phyloP scores from a whole-genome alignment of 345 rosid genomes.

The Syzygium aromaticum region DNA sequence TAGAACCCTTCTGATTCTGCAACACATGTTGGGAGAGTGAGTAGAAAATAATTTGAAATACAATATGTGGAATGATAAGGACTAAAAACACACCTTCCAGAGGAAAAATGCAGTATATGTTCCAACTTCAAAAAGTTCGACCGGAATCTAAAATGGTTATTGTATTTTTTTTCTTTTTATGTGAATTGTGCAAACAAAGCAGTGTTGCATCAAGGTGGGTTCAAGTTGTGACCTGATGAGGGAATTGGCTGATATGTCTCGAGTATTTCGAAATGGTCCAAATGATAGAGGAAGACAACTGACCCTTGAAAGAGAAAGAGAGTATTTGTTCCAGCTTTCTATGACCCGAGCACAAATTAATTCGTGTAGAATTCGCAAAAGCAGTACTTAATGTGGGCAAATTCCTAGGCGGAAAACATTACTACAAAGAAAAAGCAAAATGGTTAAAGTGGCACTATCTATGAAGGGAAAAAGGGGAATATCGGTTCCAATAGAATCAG shows the following conservation, averaged over 20 bases:
- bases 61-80: neutral
- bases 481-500: too few species aligned
- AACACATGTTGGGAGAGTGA: neutral
- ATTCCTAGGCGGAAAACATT: too few species aligned
- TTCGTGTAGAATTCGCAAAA: neutral
- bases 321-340: neutral
- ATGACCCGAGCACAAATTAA: neutral
- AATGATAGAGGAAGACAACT: neutral
- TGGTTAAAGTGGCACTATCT: too few species aligned
- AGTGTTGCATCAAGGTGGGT: neutral
- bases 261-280: too few species aligned
- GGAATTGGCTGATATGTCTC: neutral
- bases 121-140: neutral
- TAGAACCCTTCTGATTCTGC: neutral
- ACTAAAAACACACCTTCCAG: neutral
- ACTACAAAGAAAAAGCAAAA: too few species aligned
- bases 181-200: too few species aligned
- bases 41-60: neutral
- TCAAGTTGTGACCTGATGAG: neutral
- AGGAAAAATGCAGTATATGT: too few species aligned
- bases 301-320: neutral
- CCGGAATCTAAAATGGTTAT: neutral
- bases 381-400: neutral
- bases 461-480: too few species aligned
- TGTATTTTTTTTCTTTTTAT: too few species aligned